Evolutionary conservation across 2,329 filamentous ascomycete species (phyloP), one percentile per base, ranked within the genome.

Genomic region (Talaromyces piceae): DNA sequence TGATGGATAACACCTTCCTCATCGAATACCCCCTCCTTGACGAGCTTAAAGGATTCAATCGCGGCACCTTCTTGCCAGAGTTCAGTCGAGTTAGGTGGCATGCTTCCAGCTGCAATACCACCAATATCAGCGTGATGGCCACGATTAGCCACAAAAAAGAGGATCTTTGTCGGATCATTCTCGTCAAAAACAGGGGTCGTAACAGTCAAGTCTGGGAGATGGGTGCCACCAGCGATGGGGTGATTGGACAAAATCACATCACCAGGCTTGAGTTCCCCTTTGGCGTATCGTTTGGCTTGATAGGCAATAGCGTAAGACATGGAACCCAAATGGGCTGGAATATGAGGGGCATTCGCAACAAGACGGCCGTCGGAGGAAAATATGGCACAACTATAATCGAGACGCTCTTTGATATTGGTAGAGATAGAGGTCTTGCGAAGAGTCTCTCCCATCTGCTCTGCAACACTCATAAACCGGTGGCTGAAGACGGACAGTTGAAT

Each of bases 121-220:
- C 88, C 88, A 56, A 93, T 91, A 60, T 93, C 87, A 8, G 87
- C 87, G 60, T 91, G 87, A 63, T 93, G 87, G 0, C 87, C 87
- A 31, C 87, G 79, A 4, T 85, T 88, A 0, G 87, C 87, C 1
- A 88, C 87, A 56, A 90, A 91, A 68, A 91, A 91, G 50, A 91
- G 77, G 53, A 91, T 90, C 13, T 84, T 79, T 51, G 85, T 80
- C 2, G 83, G 84, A 56, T 65, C 65, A 4, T 65, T 66, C 5
- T 71, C 74, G 8, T 82, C 82, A 66, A 91, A 91, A 1, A 87
- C 86, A 0, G 87, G 87, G 28, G 87, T 91, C 55, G 90, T 81
- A 23, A 90, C 83, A 0, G 87, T 93, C 52, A 93, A 88, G 62
- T 93, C 87, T 1, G 87, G 88, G 23, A 93, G 70, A 72, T 93